Evolutionary conservation across 2,329 filamentous ascomycete species (phyloP).

Genomic region (Aspergillus floridensis): DNA sequence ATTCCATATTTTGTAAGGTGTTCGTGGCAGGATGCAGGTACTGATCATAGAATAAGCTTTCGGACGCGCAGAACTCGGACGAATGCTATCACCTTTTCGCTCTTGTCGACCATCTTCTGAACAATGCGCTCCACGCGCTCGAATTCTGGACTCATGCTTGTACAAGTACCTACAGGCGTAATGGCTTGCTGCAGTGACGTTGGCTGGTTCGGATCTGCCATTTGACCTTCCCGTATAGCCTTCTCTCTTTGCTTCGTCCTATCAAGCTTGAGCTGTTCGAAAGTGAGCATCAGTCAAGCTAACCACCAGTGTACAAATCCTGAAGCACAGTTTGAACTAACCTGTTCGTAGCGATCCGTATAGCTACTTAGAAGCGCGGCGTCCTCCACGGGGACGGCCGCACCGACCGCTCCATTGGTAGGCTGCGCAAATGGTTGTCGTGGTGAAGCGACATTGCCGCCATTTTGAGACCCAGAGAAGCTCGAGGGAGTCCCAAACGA

Average conservation of each 20-base stretch:
- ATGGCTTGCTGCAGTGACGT: slow-evolving; percentile 60
- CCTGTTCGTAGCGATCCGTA: slow-evolving; percentile 39
- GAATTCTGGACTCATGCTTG: slow-evolving; percentile 63
- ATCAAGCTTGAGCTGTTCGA: slow-evolving; percentile 47
- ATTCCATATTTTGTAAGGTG: slow-evolving; percentile 34
- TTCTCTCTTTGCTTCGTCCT: slow-evolving; percentile 50
- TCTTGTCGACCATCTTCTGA: slow-evolving; percentile 60
- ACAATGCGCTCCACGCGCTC: slow-evolving; percentile 62
- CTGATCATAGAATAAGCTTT: slow-evolving; percentile 19
- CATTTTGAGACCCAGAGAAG: slow-evolving; percentile 13
- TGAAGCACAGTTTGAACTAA: slow-evolving; percentile 17
- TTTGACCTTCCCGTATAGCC: slow-evolving; percentile 53
- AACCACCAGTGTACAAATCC: not conserved
- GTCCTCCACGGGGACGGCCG: slow-evolving; percentile 24
- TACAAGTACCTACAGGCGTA: slow-evolving; percentile 60
- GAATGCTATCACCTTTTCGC: slow-evolving; percentile 52
- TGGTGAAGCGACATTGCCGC: slow-evolving; percentile 19
- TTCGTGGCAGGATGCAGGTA: slow-evolving; percentile 36
- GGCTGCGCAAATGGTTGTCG: slow-evolving; percentile 5
- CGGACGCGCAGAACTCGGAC: not conserved
- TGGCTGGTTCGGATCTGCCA: slow-evolving; percentile 61
- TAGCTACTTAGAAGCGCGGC: slow-evolving; percentile 24
- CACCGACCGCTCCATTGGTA: slow-evolving; percentile 10
- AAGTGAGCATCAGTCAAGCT: slow-evolving; percentile 1
- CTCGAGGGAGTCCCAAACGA: slow-evolving; percentile 16